Evolutionary conservation across 495 filamentous ascomycete genomes (phyloP), one percentile per base, ranked within the genome.

Genomic region (Penicillium simplicissimum): DNA sequence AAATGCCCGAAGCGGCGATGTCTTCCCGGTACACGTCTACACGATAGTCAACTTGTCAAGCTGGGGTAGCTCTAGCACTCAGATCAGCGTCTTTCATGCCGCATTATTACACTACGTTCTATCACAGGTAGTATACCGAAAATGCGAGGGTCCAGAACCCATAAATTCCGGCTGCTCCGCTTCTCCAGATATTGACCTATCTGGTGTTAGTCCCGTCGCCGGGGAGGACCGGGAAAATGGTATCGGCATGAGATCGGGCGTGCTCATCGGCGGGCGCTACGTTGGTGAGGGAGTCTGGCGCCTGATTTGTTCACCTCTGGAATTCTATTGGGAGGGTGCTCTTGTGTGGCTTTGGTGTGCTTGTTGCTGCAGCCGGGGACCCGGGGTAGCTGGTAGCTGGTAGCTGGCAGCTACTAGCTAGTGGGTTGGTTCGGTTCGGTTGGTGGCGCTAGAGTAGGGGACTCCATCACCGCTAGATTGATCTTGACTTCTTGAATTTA

Each of bases 161-260:
- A 31, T 3, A 5, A 31, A 7, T 6, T 4, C 28, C 6, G 28
- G 4, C 2, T 31, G 28, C 28, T 31, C 28, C 28, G 28, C 34
- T 52, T 62, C 64, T 66, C 64, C 48, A 47, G 47, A 34, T 40
- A 55, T 56, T 65, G 55, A 21, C 67, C 65, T 53, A 42, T 66
- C 62, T 64, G 23, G 68, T 66, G 19, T 33, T 67, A 65, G 65
- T 53, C 33, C 5, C 10, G 23, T 6, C 15, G 45, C 45, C 37
- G 37, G 36, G 37, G 58, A 33, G 38, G 19, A 2, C 38, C 36
- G 13, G 54, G 15, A 36, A 34, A 52, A 31, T 25, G 51, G 51
- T 31, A 21, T 53, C 31, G 38, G 8, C 14, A 23, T 48, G 23
- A 14, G 45, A 48, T 48, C 45, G n/a, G n/a, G 8, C 8, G 40